phyloP scores from a whole-genome alignment of 768 basidiomycete genomes.

The Lactarius sanguifluus region DNA sequence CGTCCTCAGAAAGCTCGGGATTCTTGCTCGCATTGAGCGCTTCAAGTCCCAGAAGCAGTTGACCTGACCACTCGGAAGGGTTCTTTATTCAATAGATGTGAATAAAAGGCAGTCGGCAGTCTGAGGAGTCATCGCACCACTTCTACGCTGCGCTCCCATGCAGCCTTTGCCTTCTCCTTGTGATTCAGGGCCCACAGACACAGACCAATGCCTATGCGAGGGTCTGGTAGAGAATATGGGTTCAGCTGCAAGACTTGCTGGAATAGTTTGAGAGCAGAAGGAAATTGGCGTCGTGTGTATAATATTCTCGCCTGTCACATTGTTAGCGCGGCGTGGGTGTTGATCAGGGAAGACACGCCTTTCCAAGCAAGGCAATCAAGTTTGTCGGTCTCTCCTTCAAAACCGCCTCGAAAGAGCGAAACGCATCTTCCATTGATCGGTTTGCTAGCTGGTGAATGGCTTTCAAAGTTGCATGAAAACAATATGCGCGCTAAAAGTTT shows the following conservation, averaged over 20 bases:
- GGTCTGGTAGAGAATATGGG: constrained; percentile 84
- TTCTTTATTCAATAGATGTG: constrained; percentile 47
- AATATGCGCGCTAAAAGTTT: background rate
- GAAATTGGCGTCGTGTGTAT: constrained; percentile 74
- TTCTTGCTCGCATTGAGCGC: constrained; percentile 84
- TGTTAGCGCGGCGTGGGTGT: background rate
- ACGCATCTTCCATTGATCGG: constrained; percentile 78
- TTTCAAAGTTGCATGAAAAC: constrained; percentile 35
- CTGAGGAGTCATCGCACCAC: constrained; percentile 53
- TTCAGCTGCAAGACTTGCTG: constrained; percentile 79
- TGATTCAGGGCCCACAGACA: constrained; percentile 91
- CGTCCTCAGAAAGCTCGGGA: constrained; percentile 58
- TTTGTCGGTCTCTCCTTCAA: constrained; percentile 80
- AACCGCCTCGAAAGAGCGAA: constrained; percentile 78
- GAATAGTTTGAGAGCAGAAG: constrained; percentile 79
- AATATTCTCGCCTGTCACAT: constrained; percentile 73
- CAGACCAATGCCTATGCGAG: constrained; percentile 92
- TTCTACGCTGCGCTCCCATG: constrained; percentile 89
- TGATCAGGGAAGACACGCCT: constrained; percentile 48
- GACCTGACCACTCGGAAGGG: constrained; percentile 73
- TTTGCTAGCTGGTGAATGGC: constrained; percentile 82
- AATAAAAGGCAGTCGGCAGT: background rate
- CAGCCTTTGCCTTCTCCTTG: constrained; percentile 74
- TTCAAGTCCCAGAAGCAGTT: constrained; percentile 82
- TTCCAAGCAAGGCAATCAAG: constrained; percentile 82